These are phyloP conservation scores for Pugionium cornutum DNA, from an alignment of 345 rosid genomes.

Conservation along the genomic window DNA sequence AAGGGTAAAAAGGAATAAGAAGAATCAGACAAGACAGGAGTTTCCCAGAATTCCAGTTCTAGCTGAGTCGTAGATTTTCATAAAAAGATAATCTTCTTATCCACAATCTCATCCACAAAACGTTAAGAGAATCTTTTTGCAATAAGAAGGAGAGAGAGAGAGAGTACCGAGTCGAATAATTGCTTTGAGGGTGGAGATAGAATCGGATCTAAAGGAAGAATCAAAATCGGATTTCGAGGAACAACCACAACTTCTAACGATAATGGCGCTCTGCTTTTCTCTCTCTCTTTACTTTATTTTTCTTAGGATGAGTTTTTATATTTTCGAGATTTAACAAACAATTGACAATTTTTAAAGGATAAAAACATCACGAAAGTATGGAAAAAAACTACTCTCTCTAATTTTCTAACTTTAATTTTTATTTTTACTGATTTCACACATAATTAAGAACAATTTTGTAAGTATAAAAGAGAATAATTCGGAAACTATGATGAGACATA, in stretches of 20 bases:
- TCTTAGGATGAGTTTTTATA: too few species aligned
- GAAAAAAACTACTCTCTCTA: too few species aligned
- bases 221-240: slow-evolving; percentile 34
- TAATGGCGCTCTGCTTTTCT: slow-evolving; percentile 37
- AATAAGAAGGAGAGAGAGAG: slow-evolving; percentile 18
- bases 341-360: too few species aligned
- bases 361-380: too few species aligned
- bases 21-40: slow-evolving; percentile 15
- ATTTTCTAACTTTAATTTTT: too few species aligned
- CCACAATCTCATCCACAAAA: slow-evolving; percentile 38
- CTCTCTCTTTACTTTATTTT: slow-evolving; percentile 14
- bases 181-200: slow-evolving; percentile 25
- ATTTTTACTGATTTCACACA: too few species aligned
- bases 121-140: slow-evolving; percentile 12
- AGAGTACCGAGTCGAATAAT: slow-evolving; percentile 21
- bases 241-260: slow-evolving; percentile 44
- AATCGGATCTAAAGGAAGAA: slow-evolving; percentile 31
- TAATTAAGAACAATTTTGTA: too few species aligned
- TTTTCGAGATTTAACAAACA: too few species aligned
- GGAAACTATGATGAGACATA: too few species aligned
- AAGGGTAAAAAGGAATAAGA: neutral
- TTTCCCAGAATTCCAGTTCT: slow-evolving; percentile 8
- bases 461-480: too few species aligned
- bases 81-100: slow-evolving; percentile 16
- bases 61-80: slow-evolving; percentile 22